Evolutionary conservation across 768 basidiomycete genomes (phyloP), one percentile per base, ranked within the genome.

Genomic region (Sarcomyxa edulis): DNA sequence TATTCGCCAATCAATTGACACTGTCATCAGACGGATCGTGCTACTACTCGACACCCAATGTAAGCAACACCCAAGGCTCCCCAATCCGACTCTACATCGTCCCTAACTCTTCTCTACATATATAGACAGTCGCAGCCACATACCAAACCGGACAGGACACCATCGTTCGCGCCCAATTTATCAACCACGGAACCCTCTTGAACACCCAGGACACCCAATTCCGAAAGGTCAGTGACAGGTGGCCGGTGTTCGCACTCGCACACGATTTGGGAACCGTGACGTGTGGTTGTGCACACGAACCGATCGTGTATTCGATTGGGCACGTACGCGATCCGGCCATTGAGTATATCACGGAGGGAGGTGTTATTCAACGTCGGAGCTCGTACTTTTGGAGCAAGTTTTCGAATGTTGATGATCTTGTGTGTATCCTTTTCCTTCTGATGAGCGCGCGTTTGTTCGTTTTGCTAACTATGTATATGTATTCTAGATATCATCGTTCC

Each of bases 21-120:
- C n/a, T n/a, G n/a, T n/a, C n/a, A n/a, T 15, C 48, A 84, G 81
- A 83, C 56, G 81, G 81, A 12, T 73, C 76, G 16, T 77, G 71
- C 2, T 78, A 70, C 54, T 81, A 82, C 45, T 74, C 80, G 1
- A 74, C 71, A 1, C 47, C 57, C 1, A 72, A 71, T 45, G 77
- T 76, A 41, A 21, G 69, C 41, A n/a, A 25, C 8, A n/a, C 4
- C 11, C 16, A 3, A 6, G 3, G 37, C 47, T 16, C 44, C 23
- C 7, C 35, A 24, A 25, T 39, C 8, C 15, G 16, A 21, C 39
- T 2, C 48, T 19, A 19, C 15, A 23, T 15, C 29, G 16, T 37
- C 7, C 11, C 10, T 16, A 12, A 3, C 12, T 12, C 11, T 4
- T 29, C 31, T 7, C n/a, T n/a, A n/a, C n/a, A 15, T 16, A 37